Percentiles rank a stretch among this genome's conserved stretches.
These are phyloP conservation scores for Penicillium sp. DNA, from an alignment of 2,329 filamentous ascomycete species.

Conservation along the genomic window DNA sequence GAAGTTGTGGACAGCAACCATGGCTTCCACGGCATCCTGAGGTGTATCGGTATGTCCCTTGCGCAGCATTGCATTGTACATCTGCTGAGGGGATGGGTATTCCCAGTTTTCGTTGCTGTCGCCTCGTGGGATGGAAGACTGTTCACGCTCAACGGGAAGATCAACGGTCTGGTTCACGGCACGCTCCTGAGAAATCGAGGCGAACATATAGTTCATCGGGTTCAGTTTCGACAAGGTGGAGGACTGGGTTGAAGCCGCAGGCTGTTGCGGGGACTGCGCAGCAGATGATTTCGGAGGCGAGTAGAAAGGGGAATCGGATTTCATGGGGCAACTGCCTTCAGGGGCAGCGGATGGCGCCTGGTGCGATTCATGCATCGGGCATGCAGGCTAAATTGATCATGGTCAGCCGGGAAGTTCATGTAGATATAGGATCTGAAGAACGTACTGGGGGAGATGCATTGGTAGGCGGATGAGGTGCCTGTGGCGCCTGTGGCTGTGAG, in stretches of 20 bases:
- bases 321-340: constrained; percentile 44
- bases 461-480: constrained; percentile 50
- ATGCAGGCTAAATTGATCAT: constrained; percentile 56
- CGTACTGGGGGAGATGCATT: constrained; percentile 57
- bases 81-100: constrained; percentile 97
- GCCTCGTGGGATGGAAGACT: constrained; percentile 87
- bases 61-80: constrained; percentile 97
- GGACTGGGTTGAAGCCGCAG: constrained; percentile 30
- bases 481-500: constrained; percentile 39
- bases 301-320: constrained; percentile 52
- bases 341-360: constrained; percentile 30
- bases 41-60: constrained; percentile 97
- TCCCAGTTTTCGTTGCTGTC: constrained; percentile 80
- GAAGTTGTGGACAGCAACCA: constrained; percentile 98
- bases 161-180: constrained; percentile 69
- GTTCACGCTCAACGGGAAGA: constrained; percentile 77
- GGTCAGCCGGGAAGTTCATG: constrained; percentile 21
- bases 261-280: constrained; percentile 33
- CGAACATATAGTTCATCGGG: constrained; percentile 94
- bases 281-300: constrained; percentile 33
- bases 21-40: constrained; percentile 86
- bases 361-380: constrained; percentile 65
- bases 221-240: constrained; percentile 67
- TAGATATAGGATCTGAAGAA: constrained; percentile 16
- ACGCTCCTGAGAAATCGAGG: constrained; percentile 75